Conservation (phyloP, 768 basidiomycete species). For the Fomitopsis pulvina region DNA sequence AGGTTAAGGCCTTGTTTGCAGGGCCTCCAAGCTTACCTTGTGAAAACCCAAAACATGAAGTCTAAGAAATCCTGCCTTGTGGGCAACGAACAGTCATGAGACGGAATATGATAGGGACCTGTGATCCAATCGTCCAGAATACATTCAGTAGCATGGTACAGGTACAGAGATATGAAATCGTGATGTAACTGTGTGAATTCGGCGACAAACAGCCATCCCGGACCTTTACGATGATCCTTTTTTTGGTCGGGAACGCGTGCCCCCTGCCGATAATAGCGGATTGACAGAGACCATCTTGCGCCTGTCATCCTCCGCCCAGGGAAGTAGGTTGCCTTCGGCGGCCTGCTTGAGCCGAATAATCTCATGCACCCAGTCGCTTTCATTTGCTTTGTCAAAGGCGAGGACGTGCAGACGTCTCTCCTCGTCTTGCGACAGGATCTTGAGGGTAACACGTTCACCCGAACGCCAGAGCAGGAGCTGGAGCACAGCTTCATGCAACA, state of each 20-base stretch:
- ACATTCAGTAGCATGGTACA: background rate
- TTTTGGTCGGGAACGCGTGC: background rate
- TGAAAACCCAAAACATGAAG: no score
- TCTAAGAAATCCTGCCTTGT: no score
- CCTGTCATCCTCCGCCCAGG: constrained; percentile 3
- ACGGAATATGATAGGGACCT: background rate
- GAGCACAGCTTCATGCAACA: constrained; percentile 63
- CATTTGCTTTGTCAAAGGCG: constrained; percentile 39
- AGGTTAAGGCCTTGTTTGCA: no score
- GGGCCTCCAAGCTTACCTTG: no score
- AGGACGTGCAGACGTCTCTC: constrained; percentile 49
- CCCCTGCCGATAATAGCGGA: background rate
- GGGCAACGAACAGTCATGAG: background rate
- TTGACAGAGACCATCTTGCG: background rate
- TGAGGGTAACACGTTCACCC: constrained; percentile 45
- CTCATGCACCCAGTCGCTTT: constrained; percentile 68
- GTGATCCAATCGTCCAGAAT: background rate
- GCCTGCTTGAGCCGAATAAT: constrained; percentile 35
- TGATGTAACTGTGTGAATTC: background rate
- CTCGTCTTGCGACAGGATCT: constrained; percentile 43
- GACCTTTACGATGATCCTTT: background rate
- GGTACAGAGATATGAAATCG: background rate
- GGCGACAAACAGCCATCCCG: background rate
- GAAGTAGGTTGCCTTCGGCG: constrained; percentile 15
- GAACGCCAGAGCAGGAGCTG: constrained; percentile 72